Evolutionary conservation across 164 flowering plant species (phyloP).

Genomic region (Litsea cubeba): DNA sequence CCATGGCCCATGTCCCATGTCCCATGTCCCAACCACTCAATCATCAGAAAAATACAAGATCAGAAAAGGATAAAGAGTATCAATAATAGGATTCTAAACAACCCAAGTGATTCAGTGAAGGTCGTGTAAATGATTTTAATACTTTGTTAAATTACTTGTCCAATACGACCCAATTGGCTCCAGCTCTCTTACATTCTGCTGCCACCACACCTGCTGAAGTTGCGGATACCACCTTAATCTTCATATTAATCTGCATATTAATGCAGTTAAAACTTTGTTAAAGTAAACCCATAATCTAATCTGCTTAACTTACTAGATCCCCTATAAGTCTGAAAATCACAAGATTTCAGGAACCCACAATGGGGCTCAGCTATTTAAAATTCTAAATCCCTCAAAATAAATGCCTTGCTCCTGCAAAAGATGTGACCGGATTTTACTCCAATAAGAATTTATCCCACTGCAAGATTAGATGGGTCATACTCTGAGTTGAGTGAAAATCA

Average conservation of each 20-base stretch:
- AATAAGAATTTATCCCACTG: too few species aligned
- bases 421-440: too few species aligned
- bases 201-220: conserved; percentile 58
- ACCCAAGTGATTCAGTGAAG: too few species aligned
- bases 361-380: too few species aligned
- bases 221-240: conserved; percentile 69
- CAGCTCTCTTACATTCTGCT: conserved; percentile 61
- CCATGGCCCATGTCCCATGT: background rate
- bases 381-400: too few species aligned
- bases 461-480: too few species aligned
- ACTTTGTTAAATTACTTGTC: conserved; percentile 77
- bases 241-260: conserved; percentile 54
- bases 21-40: background rate
- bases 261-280: conserved; percentile 13
- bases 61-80: background rate
- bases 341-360: too few species aligned
- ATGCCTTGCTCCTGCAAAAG: too few species aligned
- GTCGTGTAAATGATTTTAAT: conserved; percentile 19
- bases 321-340: too few species aligned
- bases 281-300: background rate
- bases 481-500: too few species aligned
- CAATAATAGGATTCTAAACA: background rate
- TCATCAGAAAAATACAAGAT: background rate
- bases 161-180: conserved; percentile 88
- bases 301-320: background rate